phyloP scores from a whole-genome alignment of 2,329 filamentous ascomycete genomes.

The Aspergillus chevalieri region DNA sequence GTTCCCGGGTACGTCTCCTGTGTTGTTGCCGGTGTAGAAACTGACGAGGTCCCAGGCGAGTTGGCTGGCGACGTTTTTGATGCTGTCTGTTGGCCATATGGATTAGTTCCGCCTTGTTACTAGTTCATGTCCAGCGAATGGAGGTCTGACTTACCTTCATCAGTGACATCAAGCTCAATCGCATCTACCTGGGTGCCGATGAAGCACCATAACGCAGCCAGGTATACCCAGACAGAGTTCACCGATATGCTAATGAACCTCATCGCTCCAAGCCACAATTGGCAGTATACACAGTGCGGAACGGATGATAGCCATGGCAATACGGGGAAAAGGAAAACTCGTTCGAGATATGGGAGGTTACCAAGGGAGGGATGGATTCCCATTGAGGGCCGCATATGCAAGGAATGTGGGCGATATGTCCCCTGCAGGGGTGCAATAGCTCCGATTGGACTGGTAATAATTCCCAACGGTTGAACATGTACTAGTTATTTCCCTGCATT shows the following conservation, averaged over 20 bases:
- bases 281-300: neutral
- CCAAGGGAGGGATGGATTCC: neutral
- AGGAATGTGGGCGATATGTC: neutral
- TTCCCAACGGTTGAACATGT: neutral
- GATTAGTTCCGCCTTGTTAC: neutral
- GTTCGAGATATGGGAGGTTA: neutral
- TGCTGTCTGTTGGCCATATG: neutral
- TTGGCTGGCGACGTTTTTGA: neutral
- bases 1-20: slow-evolving; percentile 42
- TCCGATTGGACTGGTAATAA: neutral
- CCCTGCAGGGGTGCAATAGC: neutral
- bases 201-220: neutral
- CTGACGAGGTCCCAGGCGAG: slow-evolving; percentile 15
- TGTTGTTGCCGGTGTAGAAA: slow-evolving; percentile 35
- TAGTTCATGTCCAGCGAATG: neutral
- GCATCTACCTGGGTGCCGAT: neutral
- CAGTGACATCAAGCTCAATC: neutral
- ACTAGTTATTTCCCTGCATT: neutral
- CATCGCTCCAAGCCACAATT: neutral
- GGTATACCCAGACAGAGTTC: neutral
- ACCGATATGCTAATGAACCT: neutral
- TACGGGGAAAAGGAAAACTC: no score
- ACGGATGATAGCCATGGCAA: no score
- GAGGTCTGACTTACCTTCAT: neutral
- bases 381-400: neutral